These are phyloP conservation scores for Coemansia erecta DNA, from an alignment of 192 early-diverging fungal genomes.

Conservation along the genomic window DNA sequence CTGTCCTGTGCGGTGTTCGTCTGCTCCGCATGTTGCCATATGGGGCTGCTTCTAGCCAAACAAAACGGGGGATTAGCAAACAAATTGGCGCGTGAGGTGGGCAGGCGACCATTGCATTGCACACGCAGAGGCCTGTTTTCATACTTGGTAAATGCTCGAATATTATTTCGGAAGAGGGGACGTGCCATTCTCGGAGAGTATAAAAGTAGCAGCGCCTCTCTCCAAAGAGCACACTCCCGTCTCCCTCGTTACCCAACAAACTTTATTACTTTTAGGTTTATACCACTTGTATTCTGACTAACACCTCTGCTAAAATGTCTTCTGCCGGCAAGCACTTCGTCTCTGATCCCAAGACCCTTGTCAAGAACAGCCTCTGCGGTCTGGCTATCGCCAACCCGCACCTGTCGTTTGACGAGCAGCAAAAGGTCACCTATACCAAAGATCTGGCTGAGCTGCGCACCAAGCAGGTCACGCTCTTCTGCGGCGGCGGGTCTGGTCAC, in stretches of 20 bases:
- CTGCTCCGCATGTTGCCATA: too few relatives aligned
- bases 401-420: slow-evolving; percentile 55
- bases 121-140: too few relatives aligned
- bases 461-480: slow-evolving; percentile 71
- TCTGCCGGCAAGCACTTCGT: slow-evolving; percentile 58
- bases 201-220: background rate
- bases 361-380: slow-evolving; percentile 61
- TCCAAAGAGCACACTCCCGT: background rate
- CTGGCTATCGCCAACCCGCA: slow-evolving; percentile 61
- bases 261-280: background rate
- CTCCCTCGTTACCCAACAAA: background rate
- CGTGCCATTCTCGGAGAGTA: background rate
- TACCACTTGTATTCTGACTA: background rate
- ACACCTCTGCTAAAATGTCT: slow-evolving; percentile 17
- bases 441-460: slow-evolving; percentile 54
- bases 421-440: slow-evolving; percentile 66
- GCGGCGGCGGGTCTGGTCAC: slow-evolving; percentile 83
- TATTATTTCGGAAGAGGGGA: background rate
- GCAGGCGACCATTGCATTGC: too few relatives aligned
- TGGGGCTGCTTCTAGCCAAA: too few relatives aligned
- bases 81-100: too few relatives aligned
- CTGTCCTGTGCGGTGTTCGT: too few relatives aligned
- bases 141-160: too few relatives aligned
- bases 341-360: slow-evolving; percentile 59
- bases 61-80: too few relatives aligned